phyloP scores from a whole-genome alignment of 2,329 filamentous ascomycete species.

The Sclerotinia minor region DNA sequence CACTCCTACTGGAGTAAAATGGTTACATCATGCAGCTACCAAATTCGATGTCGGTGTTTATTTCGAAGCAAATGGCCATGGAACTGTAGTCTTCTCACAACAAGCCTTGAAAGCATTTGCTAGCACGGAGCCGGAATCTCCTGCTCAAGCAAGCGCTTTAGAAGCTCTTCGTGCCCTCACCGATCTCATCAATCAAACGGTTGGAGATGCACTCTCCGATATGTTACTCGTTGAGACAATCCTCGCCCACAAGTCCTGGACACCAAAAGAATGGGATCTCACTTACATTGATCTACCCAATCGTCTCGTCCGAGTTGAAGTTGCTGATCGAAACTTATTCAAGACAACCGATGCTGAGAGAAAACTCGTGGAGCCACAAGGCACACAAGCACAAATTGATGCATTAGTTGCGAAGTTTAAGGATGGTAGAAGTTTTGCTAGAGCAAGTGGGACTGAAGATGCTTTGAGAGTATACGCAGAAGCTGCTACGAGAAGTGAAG shows the following conservation, averaged over 20 bases:
- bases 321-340: slow-evolving; percentile 84
- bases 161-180: slow-evolving; percentile 80
- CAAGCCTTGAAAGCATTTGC: slow-evolving; percentile 77
- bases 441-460: slow-evolving; percentile 93
- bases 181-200: slow-evolving; percentile 96
- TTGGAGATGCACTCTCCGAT: slow-evolving; percentile 93
- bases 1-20: slow-evolving; percentile 95
- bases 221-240: slow-evolving; percentile 95
- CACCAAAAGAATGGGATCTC: slow-evolving; percentile 83
- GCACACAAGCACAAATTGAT: slow-evolving; percentile 84
- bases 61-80: slow-evolving; percentile 98
- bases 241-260: slow-evolving; percentile 92
- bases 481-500: slow-evolving; percentile 83
- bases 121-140: slow-evolving; percentile 80
- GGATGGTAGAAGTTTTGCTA: slow-evolving; percentile 84
- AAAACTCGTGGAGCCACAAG: slow-evolving; percentile 74
- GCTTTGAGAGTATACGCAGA: slow-evolving; percentile 95
- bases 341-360: slow-evolving; percentile 90
- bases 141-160: slow-evolving; percentile 85
- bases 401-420: slow-evolving; percentile 86
- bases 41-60: slow-evolving; percentile 96
- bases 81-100: slow-evolving; percentile 90
- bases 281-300: slow-evolving; percentile 96
- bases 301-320: slow-evolving; percentile 89
- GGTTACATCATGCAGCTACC: slow-evolving; percentile 93